Percentiles rank a stretch among this genome's conserved stretches.
Conservation (phyloP, 2,329 filamentous ascomycete genomes). For the Fusarium goolgardi region DNA sequence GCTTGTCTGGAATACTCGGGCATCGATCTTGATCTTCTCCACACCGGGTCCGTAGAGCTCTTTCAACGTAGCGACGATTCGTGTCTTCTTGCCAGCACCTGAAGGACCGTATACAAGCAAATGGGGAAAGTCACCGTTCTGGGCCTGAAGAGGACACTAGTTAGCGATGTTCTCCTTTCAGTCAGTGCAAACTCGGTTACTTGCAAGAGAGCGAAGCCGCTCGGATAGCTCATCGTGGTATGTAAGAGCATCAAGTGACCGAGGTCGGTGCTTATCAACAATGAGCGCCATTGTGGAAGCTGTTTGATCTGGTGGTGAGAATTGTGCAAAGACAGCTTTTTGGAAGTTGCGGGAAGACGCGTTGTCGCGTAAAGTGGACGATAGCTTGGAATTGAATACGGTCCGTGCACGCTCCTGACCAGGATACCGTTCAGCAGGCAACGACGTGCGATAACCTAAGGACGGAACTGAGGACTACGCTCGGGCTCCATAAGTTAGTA, state of each 20-base stretch:
- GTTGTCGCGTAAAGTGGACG: constrained; percentile 56
- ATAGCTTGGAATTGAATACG: constrained; percentile 23
- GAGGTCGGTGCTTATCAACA: constrained; percentile 78
- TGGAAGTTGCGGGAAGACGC: constrained; percentile 46
- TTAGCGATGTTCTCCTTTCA: constrained; percentile 9
- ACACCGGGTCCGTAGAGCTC: constrained; percentile 95
- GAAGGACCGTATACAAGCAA: constrained; percentile 97
- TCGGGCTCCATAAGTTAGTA: background rate
- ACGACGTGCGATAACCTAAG: constrained; percentile 2
- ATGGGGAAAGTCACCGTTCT: constrained; percentile 97
- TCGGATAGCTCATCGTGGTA: constrained; percentile 92
- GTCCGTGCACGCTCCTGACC: constrained; percentile 35
- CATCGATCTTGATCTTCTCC: constrained; percentile 99
- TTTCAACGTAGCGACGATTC: constrained; percentile 93
- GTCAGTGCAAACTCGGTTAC: constrained; percentile 60
- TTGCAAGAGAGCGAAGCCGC: constrained; percentile 85
- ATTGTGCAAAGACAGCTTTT: constrained; percentile 42
- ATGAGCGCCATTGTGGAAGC: constrained; percentile 70
- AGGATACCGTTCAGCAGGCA: constrained; percentile 32
- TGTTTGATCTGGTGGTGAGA: constrained; percentile 25
- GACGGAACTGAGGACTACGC: background rate
- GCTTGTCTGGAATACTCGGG: constrained; percentile 93
- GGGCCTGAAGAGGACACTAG: constrained; percentile 70
- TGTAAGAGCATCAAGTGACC: constrained; percentile 80
- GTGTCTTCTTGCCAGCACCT: constrained; percentile 96